These are phyloP conservation scores for Cyclocybe aegerita DNA, from an alignment of 768 basidiomycete genomes.

Conservation along the genomic window DNA sequence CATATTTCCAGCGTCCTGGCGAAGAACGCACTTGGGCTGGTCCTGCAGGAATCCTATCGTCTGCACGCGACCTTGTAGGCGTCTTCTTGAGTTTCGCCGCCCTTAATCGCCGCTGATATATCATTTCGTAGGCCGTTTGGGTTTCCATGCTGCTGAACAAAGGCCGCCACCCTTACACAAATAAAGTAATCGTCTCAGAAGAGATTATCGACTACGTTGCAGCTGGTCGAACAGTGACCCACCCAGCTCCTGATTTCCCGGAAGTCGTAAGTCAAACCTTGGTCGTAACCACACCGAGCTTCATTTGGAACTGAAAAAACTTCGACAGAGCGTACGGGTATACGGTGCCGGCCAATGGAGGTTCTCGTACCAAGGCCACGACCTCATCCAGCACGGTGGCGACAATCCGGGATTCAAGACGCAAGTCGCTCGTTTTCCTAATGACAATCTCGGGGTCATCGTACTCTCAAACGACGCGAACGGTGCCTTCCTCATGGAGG, in stretches of 20 bases:
- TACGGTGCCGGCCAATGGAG: slow-evolving; percentile 41
- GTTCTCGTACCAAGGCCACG: slow-evolving; percentile 38
- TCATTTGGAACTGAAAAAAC: too few relatives aligned
- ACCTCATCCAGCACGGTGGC: slow-evolving; percentile 44
- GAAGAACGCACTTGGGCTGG: slow-evolving; percentile 41
- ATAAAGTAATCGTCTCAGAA: slow-evolving; percentile 34
- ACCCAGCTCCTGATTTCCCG: slow-evolving; percentile 33
- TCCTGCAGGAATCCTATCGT: slow-evolving; percentile 38
- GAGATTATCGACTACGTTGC: slow-evolving; percentile 36
- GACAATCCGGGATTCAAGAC: slow-evolving; percentile 35
- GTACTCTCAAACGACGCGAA: slow-evolving; percentile 40
- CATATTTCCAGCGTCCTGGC: slow-evolving; percentile 38
- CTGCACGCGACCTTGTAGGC: slow-evolving; percentile 38
- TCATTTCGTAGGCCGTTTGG: slow-evolving; percentile 27
- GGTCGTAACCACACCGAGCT: too few relatives aligned
- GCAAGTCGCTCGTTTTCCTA: slow-evolving; percentile 31
- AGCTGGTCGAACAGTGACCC: slow-evolving; percentile 31
- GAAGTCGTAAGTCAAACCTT: slow-evolving; percentile 27
- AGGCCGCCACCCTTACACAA: slow-evolving; percentile 36
- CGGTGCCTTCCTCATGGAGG: slow-evolving; percentile 31
- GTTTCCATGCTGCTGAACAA: slow-evolving; percentile 39
- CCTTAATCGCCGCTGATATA: background rate
- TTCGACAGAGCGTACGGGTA: slow-evolving; percentile 33
- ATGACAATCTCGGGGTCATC: slow-evolving; percentile 38
- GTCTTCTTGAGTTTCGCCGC: background rate